Conservation (phyloP, 2,329 filamentous ascomycete genomes). For the Chaetomium sp. region DNA sequence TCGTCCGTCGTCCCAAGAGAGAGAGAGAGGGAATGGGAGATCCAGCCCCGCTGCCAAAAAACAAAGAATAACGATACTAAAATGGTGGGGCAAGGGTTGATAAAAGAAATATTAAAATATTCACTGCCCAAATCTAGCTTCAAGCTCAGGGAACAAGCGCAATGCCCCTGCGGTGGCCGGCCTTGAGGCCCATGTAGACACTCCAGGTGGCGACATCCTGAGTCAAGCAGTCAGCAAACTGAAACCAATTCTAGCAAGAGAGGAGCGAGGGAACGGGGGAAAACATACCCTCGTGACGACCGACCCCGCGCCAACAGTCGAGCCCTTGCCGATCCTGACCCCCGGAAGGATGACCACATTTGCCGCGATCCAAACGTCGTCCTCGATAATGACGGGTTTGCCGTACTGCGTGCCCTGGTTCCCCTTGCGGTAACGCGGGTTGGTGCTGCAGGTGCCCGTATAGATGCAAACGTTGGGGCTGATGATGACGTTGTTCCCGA, state of each 20-base stretch:
- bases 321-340: conserved; percentile 76
- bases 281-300: conserved; percentile 73
- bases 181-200: conserved; percentile 36
- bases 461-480: conserved; percentile 87
- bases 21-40: conserved; percentile 4
- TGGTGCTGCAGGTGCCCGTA: conserved; percentile 71
- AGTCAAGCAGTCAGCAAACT: conserved; percentile 9
- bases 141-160: conserved; percentile 22
- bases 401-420: conserved; percentile 72
- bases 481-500: conserved; percentile 76
- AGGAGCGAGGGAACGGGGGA: conserved; percentile 1
- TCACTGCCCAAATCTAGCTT: background rate
- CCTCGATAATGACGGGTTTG: conserved; percentile 73
- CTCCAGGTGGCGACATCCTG: conserved; percentile 36
- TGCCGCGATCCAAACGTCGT: conserved; percentile 82
- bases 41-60: conserved; percentile 3
- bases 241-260: background rate
- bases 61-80: background rate
- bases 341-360: conserved; percentile 77
- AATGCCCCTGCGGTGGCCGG: conserved; percentile 35
- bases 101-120: conserved; percentile 2
- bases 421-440: conserved; percentile 73
- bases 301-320: conserved; percentile 78
- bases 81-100: background rate
- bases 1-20: conserved; percentile 9